Evolutionary conservation across 2,329 filamentous ascomycete species (phyloP), one percentile per base, ranked within the genome.

Genomic region (Microdochium trichocladiopsis): DNA sequence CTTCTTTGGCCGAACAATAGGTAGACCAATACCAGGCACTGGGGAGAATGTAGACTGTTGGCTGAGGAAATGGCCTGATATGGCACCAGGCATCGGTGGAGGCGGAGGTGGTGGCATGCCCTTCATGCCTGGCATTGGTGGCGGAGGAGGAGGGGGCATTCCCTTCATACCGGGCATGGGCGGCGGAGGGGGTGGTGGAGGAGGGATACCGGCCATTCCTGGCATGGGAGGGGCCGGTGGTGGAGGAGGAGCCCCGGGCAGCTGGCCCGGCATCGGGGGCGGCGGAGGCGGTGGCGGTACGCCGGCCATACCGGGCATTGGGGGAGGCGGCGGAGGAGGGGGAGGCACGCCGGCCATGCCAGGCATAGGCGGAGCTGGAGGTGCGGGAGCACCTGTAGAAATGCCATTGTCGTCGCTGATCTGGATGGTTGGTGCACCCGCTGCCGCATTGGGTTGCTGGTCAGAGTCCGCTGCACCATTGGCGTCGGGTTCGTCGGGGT

Each of bases 1-100:
- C 84, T 96, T 97, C 82, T 96, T 97, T 22, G 94, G 91, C 61
- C 93, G 79, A 50, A 91, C 89, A 55, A 91, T 88, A 33, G 90
- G 86, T 61, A 95, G 72, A 45, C 86, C 83, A 59, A 90, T 76
- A 8, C 82, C 80, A 22, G 83, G 72, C 18, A 45, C 41, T 21
- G 41, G 41, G 22, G 41, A 45, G 18, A 45, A 45, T 16, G 41
- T 22, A 14, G 78, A 65, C 4, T 78, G 66, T 21, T 74, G 71
- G 48, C 84, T 79, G 56, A 96, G 72, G 72, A 88, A 96, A 56
- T 90, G 86, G 8, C 89, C 89, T 52, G 87, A 84, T 57, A 86
- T 83, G 51, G 83, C 78, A 47, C 84, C 85, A 56, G 86, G 85
- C 63, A 85, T 78, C 2, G 85, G 84, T 22, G 84, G 83, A 12